These are phyloP conservation scores for Vaccinium myrtillus DNA, from an alignment of 148 eudicot genomes.

Conservation along the genomic window DNA sequence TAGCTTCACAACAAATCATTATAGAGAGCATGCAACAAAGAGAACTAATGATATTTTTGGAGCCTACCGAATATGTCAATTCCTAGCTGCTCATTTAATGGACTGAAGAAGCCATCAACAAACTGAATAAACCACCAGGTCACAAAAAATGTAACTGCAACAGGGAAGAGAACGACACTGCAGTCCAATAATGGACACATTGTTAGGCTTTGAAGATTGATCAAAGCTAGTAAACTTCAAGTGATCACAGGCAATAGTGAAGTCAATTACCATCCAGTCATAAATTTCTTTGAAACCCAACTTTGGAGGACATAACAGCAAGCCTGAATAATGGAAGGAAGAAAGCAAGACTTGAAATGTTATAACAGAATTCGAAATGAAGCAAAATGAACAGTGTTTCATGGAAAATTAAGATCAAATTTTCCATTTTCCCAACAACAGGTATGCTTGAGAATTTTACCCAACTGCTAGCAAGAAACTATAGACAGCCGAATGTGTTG, in stretches of 20 bases:
- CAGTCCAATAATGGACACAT: constrained; percentile 25
- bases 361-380: neutral
- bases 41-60: neutral
- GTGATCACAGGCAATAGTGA: constrained; percentile 16
- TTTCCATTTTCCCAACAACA: too few relatives aligned
- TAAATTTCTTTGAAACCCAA: constrained; percentile 67
- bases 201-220: constrained; percentile 16
- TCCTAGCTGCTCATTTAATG: constrained; percentile 59
- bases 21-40: neutral
- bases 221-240: neutral
- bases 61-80: constrained; percentile 57
- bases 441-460: neutral
- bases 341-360: neutral
- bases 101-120: constrained; percentile 77
- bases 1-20: neutral
- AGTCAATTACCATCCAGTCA: constrained; percentile 65
- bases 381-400: neutral
- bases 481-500: neutral
- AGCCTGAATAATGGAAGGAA: constrained; percentile 36
- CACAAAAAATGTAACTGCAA: constrained; percentile 65
- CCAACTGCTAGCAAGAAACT: neutral
- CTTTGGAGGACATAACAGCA: constrained; percentile 69
- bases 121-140: constrained; percentile 78
- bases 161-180: constrained; percentile 73
- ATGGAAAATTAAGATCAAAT: neutral